A percentile compares a stretch with the other conserved stretches of the same genome.
Conservation (phyloP, 192 early-diverging fungal species). For the Piromyces sp. region DNA sequence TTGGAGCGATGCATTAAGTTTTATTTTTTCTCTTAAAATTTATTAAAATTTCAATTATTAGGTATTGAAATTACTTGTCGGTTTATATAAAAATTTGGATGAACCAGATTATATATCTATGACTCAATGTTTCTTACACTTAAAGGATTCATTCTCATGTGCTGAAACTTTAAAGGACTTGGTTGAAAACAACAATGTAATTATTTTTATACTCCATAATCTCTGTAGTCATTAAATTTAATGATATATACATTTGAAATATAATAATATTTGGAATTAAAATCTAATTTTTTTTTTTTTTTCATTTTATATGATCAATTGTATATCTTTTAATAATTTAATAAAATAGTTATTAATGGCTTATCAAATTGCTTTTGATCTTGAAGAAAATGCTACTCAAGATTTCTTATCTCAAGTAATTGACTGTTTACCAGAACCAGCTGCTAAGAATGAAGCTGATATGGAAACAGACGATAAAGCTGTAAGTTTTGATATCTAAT, state of each 20-base stretch:
- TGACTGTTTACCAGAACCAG: constrained; percentile 6
- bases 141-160: constrained; percentile 59
- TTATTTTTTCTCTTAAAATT: too few relatives aligned
- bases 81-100: constrained; percentile 47
- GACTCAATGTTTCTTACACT: constrained; percentile 76
- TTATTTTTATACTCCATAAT: too few relatives aligned
- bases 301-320: neutral
- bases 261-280: too few relatives aligned
- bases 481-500: neutral
- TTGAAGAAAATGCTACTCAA: constrained; percentile 91
- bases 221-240: too few relatives aligned
- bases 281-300: too few relatives aligned
- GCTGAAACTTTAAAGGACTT: constrained; percentile 60
- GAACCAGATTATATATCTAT: constrained; percentile 85
- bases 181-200: constrained; percentile 40
- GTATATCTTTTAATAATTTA: too few relatives aligned
- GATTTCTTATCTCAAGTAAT: constrained; percentile 79
- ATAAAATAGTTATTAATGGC: constrained; percentile 55
- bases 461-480: constrained; percentile 34
- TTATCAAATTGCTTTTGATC: constrained; percentile 94
- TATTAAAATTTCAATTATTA: constrained; percentile 1
- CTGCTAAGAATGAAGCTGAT: constrained; percentile 10
- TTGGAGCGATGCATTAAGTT: too few relatives aligned
- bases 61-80: constrained; percentile 56
- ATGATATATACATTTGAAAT: too few relatives aligned